phyloP scores from a whole-genome alignment of 805 yeast species.

The Schwanniomyces polymorphus region DNA sequence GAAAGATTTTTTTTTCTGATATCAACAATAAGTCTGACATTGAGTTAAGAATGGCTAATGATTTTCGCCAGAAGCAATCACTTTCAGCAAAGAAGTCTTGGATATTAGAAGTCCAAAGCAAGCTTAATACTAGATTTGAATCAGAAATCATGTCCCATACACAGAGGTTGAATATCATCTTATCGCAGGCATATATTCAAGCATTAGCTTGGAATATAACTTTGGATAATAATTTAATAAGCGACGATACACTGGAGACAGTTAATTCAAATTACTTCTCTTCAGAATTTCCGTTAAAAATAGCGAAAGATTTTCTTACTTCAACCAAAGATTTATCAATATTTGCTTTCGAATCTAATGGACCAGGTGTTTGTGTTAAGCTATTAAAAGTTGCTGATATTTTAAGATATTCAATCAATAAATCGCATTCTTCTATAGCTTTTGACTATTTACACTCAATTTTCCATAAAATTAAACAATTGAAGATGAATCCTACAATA shows the following conservation, averaged over 20 bases:
- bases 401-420: slow-evolving; percentile 7
- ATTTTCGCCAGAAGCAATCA: background rate
- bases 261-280: slow-evolving; percentile 22
- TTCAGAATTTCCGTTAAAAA: slow-evolving; percentile 26
- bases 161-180: slow-evolving; percentile 25
- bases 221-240: slow-evolving; percentile 25
- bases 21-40: background rate
- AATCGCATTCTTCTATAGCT: slow-evolving; percentile 7
- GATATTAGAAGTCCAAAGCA: background rate
- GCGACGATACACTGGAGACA: slow-evolving; percentile 8
- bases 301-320: slow-evolving; percentile 28
- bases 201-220: slow-evolving; percentile 38
- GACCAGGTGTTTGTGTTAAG: slow-evolving; percentile 34
- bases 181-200: slow-evolving; percentile 38
- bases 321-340: slow-evolving; percentile 29
- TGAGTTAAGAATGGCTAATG: background rate
- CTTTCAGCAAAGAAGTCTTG: background rate
- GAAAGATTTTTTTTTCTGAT: background rate
- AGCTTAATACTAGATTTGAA: background rate
- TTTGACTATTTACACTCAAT: slow-evolving; percentile 9
- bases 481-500: slow-evolving; percentile 22
- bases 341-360: slow-evolving; percentile 25
- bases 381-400: slow-evolving; percentile 31
- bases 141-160: background rate
- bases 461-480: slow-evolving; percentile 14